These are phyloP conservation scores for Botrytis porri DNA, from an alignment of 2,329 filamentous ascomycete genomes.

Conservation along the genomic window DNA sequence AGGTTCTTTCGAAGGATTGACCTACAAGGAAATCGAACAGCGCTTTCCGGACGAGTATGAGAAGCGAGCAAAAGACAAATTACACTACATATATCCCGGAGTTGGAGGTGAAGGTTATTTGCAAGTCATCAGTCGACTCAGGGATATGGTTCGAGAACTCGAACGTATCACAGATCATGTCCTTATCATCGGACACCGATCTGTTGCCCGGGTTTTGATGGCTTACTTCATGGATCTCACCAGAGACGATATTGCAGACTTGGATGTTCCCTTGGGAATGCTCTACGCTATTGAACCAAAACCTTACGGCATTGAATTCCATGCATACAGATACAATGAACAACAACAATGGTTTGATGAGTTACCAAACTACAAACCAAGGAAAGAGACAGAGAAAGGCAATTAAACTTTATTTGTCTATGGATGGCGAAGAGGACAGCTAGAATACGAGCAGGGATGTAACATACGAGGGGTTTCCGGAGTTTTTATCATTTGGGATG, in stretches of 20 bases:
- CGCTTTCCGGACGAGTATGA: conserved; percentile 77
- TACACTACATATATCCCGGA: conserved; percentile 94
- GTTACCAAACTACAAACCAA: conserved; percentile 77
- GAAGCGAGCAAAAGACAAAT: conserved; percentile 78
- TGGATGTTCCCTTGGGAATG: conserved; percentile 91
- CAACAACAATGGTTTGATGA: conserved; percentile 77
- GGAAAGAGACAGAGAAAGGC: conserved; percentile 45
- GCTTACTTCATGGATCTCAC: conserved; percentile 95
- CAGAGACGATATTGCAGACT: conserved; percentile 85
- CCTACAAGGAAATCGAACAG: conserved; percentile 84
- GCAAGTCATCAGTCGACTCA: conserved; percentile 91
- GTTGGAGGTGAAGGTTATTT: conserved; percentile 95
- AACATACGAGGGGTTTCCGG: not conserved
- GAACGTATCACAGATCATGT: conserved; percentile 97
- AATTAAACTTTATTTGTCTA: conserved; percentile 22
- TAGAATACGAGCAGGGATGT: not conserved
- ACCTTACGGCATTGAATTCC: conserved; percentile 96
- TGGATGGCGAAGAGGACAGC: not conserved
- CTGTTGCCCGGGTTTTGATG: conserved; percentile 85
- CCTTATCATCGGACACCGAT: conserved; percentile 87
- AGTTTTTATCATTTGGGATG: not conserved
- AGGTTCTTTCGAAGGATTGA: conserved; percentile 90
- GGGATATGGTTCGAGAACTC: conserved; percentile 93
- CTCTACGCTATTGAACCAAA: conserved; percentile 95
- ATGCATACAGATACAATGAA: conserved; percentile 88